Evolutionary conservation across 306 rosid species (phyloP).

Genomic region (Cajanus cajan): DNA sequence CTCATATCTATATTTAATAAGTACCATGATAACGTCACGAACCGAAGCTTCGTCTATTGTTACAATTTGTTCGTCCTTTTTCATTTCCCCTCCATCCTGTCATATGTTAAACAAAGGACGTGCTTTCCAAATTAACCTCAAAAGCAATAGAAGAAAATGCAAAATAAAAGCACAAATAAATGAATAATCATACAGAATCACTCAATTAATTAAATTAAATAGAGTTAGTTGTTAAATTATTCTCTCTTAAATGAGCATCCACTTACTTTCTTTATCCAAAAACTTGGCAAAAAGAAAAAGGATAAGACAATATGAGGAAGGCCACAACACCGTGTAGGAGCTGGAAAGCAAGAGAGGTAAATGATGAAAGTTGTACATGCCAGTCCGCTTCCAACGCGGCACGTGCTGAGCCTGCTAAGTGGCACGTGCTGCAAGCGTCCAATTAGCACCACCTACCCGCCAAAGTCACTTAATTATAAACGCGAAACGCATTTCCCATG

Average conservation of each 20-base stretch:
- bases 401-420: conserved; percentile 26
- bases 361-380: neutral
- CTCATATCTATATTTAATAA: neutral
- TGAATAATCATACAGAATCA: neutral
- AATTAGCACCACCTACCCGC: conserved; percentile 16
- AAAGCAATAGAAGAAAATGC: neutral
- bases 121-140: neutral
- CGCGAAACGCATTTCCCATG: neutral
- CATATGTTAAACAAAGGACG: neutral
- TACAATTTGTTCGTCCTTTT: neutral
- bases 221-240: too few relatives aligned
- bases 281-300: neutral
- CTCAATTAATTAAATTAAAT: neutral
- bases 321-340: neutral
- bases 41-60: neutral
- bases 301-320: neutral
- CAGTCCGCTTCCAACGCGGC: conserved; percentile 1
- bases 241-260: neutral
- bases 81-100: neutral
- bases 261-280: neutral
- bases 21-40: conserved; percentile 3
- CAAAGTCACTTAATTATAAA: conserved; percentile 12
- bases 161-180: neutral
- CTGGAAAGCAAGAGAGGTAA: neutral
- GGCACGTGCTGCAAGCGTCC: conserved; percentile 32